These are phyloP conservation scores for Chalciporus sphaerocephalus DNA, from an alignment of 768 basidiomycete genomes.

Conservation along the genomic window DNA sequence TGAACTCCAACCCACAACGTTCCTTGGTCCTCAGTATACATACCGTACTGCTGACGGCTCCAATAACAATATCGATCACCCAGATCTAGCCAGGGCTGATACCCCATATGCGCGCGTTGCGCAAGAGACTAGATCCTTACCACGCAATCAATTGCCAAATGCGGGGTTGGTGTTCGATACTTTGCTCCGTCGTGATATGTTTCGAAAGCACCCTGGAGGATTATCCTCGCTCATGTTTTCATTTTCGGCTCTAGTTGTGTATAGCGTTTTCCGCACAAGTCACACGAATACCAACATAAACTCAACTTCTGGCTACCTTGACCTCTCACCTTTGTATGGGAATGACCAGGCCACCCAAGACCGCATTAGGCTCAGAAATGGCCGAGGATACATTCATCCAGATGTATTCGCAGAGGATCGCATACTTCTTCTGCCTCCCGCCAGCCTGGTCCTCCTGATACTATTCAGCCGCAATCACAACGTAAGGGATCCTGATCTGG, in stretches of 20 bases:
- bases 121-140: conserved; percentile 61
- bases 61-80: conserved; percentile 64
- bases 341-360: conserved; percentile 59
- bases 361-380: conserved; percentile 50
- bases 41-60: conserved; percentile 77
- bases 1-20: conserved; percentile 67
- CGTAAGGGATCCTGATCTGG: conserved; percentile 38
- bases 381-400: conserved; percentile 63
- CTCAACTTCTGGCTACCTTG: conserved; percentile 83
- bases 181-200: conserved; percentile 70
- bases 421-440: conserved; percentile 71
- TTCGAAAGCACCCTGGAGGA: conserved; percentile 71
- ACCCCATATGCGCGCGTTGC: conserved; percentile 80
- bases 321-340: conserved; percentile 80
- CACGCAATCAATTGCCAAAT: conserved; percentile 69
- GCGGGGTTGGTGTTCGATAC: conserved; percentile 78
- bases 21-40: conserved; percentile 56
- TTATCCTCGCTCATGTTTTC: conserved; percentile 77
- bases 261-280: conserved; percentile 83
- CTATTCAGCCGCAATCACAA: conserved; percentile 90
- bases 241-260: conserved; percentile 80
- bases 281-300: conserved; percentile 65
- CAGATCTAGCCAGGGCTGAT: conserved; percentile 72
- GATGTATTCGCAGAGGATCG: conserved; percentile 80
- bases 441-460: conserved; percentile 64